Percentiles rank a stretch among this genome's conserved stretches.
Conservation (phyloP, 2,329 filamentous ascomycete species). For the Talaromyces verruculosus region DNA sequence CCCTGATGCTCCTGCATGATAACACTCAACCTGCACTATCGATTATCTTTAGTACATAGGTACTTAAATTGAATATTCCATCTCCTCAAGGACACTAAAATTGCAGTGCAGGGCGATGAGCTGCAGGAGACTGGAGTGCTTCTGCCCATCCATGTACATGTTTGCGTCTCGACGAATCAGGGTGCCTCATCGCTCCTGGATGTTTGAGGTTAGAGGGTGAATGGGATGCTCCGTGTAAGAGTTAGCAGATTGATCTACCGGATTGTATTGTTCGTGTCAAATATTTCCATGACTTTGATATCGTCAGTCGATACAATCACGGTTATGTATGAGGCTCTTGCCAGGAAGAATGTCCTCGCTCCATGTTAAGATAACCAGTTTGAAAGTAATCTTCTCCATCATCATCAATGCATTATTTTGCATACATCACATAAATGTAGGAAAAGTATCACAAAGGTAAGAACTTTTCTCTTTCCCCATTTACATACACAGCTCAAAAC, state of each 20-base stretch:
- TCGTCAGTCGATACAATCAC: neutral
- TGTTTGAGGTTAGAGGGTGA: neutral
- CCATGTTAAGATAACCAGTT: neutral
- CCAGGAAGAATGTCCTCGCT: neutral
- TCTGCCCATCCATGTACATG: neutral
- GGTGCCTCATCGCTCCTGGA: neutral
- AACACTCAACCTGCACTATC: neutral
- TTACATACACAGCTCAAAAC: neutral
- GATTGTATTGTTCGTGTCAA: neutral
- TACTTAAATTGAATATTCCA: neutral
- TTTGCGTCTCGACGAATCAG: neutral
- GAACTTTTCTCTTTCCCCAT: conserved; percentile 3
- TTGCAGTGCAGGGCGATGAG: neutral
- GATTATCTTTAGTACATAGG: neutral
- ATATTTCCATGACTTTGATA: neutral
- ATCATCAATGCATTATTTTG: conserved; percentile 12
- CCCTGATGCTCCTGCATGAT: neutral
- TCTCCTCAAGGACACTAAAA: neutral
- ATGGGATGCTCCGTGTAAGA: neutral
- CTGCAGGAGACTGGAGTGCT: neutral
- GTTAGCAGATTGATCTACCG: neutral
- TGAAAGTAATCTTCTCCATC: neutral
- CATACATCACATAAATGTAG: conserved; percentile 16
- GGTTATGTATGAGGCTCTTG: neutral
- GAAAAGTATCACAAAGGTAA: neutral